phyloP scores from a whole-genome alignment of 306 rosid species.

The Rubus parviflorus region DNA sequence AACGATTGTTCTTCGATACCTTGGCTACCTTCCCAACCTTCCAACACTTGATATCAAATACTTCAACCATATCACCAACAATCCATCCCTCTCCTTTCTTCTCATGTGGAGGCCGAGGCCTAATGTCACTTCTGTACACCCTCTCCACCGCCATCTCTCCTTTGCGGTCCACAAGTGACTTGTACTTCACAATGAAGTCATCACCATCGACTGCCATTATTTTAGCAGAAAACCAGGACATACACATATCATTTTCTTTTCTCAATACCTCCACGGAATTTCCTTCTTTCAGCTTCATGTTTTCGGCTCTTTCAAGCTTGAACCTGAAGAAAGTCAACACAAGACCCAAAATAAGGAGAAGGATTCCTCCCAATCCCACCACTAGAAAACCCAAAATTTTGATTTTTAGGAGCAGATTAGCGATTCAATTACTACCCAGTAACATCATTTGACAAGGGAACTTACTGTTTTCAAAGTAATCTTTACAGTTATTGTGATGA shows the following conservation, averaged over 20 bases:
- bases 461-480: not conserved
- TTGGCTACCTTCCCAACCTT: slow-evolving; percentile 26
- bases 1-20: slow-evolving; percentile 21
- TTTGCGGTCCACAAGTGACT: slow-evolving; percentile 12
- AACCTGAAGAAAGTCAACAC: slow-evolving; percentile 7
- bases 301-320: not conserved
- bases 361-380: not conserved
- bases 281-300: slow-evolving; percentile 30
- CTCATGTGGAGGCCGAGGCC: slow-evolving; percentile 29
- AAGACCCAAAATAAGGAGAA: too few species aligned
- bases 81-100: slow-evolving; percentile 8
- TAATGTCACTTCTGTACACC: slow-evolving; percentile 13
- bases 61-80: slow-evolving; percentile 34
- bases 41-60: slow-evolving; percentile 28
- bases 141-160: slow-evolving; percentile 24
- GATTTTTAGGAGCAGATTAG: not conserved
- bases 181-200: slow-evolving; percentile 14
- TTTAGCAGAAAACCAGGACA: slow-evolving; percentile 22
- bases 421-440: not conserved
- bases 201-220: slow-evolving; percentile 18
- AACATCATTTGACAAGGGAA: not conserved
- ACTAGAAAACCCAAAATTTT: not conserved
- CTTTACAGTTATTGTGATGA: not conserved
- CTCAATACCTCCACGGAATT: slow-evolving; percentile 29
- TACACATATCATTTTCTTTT: slow-evolving; percentile 17